Base-by-base conservation (phyloP, 1,139 yeast genomes). In the Kodamaea sp. region DNA sequence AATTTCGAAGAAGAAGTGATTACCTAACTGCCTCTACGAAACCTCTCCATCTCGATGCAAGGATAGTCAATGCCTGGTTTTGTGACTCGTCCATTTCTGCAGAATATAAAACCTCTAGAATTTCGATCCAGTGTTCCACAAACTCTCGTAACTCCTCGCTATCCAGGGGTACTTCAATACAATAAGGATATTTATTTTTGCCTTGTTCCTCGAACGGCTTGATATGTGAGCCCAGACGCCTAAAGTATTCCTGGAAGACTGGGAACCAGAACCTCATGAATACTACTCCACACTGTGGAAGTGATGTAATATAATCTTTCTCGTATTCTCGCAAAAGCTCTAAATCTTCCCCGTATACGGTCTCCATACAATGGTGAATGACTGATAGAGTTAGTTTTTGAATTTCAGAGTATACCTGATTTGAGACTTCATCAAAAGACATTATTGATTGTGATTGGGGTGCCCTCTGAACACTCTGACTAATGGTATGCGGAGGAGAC, bases 271-370 rank as follows among this genome's bases (percentile, higher is more conserved):
- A 79, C 34, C 73, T 51, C 6, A 63, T 58, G 9, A 85, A 53
- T 2, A 65, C 57, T 2, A 53, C 46, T 1, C 71, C 57, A 24
- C 80, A 70, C 37, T 73, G 78, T 1, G 29, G 29, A n/a, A 83
- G 48, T 2, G 61, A 55, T 0, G 30, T 32, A 2, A 78, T 49
- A 0, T 50, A 22, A 3, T 59, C 44, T 12, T 61, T 58, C 16
- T 70, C 58, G 48, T 79, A 83, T 1, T 68, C 78, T 19, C 73
- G 53, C 18, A 80, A 32, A 9, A 69, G 51, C 4, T 67, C 74
- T 16, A 78, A 42, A 30, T 79, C 85, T 1, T 77, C 83, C 0
- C 77, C 88, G 48, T 75, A 85, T 23, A 67, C 78, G 3, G 61
- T 52, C n/a, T 50, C 57, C 77, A 85, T 71, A 21, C 77, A 73